Conservation (phyloP, 192 early-diverging fungal genomes). For the Backusella westeae region DNA sequence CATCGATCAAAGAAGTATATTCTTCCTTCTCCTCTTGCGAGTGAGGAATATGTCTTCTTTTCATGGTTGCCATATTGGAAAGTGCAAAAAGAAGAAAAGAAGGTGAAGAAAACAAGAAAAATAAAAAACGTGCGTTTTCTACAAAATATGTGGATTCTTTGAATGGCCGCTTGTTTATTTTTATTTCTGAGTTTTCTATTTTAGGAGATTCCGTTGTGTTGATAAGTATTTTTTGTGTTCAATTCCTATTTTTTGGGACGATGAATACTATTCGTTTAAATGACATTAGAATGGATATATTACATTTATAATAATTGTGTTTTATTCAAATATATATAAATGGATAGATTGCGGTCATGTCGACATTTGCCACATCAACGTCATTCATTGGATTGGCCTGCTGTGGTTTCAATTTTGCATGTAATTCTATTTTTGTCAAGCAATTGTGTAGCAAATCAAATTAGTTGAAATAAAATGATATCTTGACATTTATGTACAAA, state of each 20-base stretch:
- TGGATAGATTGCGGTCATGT: no score
- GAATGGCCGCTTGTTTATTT: background rate
- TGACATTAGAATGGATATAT: background rate
- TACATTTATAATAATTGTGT: no score
- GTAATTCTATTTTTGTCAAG: no score
- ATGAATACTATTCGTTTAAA: background rate
- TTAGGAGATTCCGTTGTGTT: background rate
- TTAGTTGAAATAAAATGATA: no score
- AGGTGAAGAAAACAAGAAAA: background rate
- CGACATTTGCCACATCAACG: no score
- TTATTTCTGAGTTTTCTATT: background rate
- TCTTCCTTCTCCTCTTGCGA: background rate
- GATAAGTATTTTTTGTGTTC: background rate
- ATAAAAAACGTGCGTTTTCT: background rate
- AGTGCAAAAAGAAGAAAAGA: background rate
- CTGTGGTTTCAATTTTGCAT: no score
- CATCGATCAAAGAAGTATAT: background rate
- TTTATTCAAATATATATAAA: no score
- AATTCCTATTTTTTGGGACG: background rate
- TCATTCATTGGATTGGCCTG: no score
- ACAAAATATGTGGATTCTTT: background rate
- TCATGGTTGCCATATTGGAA: background rate
- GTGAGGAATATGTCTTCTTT: constrained; percentile 22
- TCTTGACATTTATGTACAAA: no score
- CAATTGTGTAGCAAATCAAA: no score